Evolutionary conservation across 768 basidiomycete genomes (phyloP), one percentile per base, ranked within the genome.

Genomic region (Cyclocybe cylindracea): DNA sequence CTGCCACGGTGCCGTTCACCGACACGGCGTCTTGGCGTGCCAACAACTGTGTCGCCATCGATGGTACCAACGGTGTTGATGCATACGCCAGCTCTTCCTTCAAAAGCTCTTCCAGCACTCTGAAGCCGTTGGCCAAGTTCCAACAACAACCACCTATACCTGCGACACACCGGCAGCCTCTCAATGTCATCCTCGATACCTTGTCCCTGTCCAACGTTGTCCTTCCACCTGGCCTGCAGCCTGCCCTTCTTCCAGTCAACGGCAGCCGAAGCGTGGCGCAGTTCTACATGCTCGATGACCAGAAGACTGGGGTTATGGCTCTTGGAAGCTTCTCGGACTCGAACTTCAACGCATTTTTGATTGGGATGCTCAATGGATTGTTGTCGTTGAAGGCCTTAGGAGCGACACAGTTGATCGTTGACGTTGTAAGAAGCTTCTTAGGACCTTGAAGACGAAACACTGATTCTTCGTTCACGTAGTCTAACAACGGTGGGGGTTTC

Each of bases 281-380:
- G 54, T 85, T 85, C 61, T 82, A 76, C 60, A 58, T 83, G 60
- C 64, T 83, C 10, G 64, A 73, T 1, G 83, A 84, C 53, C 71
- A 69, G 6, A 78, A 73, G 54, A 85, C 83, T 1, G 83, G 83
- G 36, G 78, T 84, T 11, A 66, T 84, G 49, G 79, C 80, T 9
- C 74, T 85, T 10, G 83, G 83, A 14, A 83, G 82, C 63, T 85
- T 85, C 62, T 76, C 78, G 1, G 80, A 77, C 16, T 50, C 53
- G 6, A 64, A 70, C 55, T 79, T 78, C 54, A 62, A 68, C 41
- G 58, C 57, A 4, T 78, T 84, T 54, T 61, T 78, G 46, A 56
- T 66, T 19, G 72, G 75, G 24, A 59, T 85, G 47, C 56, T 84
- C 35, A 62, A 70, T 5, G 83, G 83, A 8, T 61, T 84, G 55